These are phyloP conservation scores for Mycena venus DNA, from an alignment of 768 basidiomycete genomes.

Conservation along the genomic window DNA sequence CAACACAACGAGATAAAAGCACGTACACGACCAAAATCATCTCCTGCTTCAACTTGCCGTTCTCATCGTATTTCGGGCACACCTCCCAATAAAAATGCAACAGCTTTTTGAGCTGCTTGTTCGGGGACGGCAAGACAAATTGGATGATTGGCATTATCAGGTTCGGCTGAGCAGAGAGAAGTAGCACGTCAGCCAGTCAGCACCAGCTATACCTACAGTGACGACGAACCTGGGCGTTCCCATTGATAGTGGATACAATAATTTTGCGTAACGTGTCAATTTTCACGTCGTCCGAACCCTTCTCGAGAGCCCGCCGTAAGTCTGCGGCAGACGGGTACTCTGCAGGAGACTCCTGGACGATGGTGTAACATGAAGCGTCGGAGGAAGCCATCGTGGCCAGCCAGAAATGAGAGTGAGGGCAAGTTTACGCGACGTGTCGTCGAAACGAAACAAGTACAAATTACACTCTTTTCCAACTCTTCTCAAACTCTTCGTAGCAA, in stretches of 20 bases:
- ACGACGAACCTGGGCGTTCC: conserved; percentile 84
- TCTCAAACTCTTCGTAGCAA: no score
- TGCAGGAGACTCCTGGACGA: conserved; percentile 78
- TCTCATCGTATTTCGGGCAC: conserved; percentile 97
- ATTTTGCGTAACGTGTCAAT: conserved; percentile 96
- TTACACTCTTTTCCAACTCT: neutral
- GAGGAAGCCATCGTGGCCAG: conserved; percentile 54
- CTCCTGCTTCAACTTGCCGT: conserved; percentile 98
- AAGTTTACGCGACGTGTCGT: conserved; percentile 10
- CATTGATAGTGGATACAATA: conserved; percentile 94
- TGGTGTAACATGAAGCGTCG: conserved; percentile 82
- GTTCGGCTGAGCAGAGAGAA: conserved; percentile 69
- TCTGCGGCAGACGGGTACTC: conserved; percentile 88
- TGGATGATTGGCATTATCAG: conserved; percentile 99
- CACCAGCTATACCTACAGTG: neutral
- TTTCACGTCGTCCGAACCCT: conserved; percentile 97
- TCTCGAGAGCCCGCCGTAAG: conserved; percentile 86
- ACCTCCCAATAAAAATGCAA: conserved; percentile 98
- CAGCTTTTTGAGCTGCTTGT: conserved; percentile 97
- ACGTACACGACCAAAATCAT: conserved; percentile 99
- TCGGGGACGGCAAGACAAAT: conserved; percentile 94
- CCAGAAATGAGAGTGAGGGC: conserved; percentile 8
- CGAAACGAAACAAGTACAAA: neutral
- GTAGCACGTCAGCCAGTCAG: neutral
- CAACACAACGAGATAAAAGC: neutral